Percentiles rank a stretch among this genome's conserved stretches.
Conservation (phyloP, 148 eudicot species). For the Camellia granthamiana region DNA sequence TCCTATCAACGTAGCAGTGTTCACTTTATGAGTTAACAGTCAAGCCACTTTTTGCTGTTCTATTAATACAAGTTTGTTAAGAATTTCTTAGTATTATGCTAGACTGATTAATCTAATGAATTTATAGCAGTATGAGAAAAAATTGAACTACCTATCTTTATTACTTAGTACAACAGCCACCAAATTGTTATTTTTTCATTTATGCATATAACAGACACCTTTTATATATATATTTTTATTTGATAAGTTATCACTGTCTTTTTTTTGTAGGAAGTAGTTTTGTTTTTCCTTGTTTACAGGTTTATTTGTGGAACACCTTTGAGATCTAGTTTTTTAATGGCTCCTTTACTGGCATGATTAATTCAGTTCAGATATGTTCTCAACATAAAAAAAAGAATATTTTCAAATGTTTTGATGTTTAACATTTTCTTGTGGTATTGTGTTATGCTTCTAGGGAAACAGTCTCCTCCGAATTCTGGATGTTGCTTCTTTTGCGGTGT, state of each 20-base stretch:
- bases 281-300: not conserved
- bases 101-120: not conserved
- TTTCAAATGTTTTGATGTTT: not conserved
- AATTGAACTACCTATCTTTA: not conserved
- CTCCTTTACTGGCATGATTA: not conserved
- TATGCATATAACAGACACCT: not conserved
- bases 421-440: slow-evolving; percentile 10
- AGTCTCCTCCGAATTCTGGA: slow-evolving; percentile 74
- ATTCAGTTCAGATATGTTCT: not conserved
- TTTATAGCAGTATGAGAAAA: not conserved
- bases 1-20: not conserved
- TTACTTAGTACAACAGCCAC: not conserved
- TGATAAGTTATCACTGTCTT: not conserved
- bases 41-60: not conserved
- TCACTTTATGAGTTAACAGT: not conserved
- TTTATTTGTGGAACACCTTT: not conserved
- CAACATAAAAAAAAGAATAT: not conserved
- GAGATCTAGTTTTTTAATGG: not conserved
- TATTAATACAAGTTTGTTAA: not conserved
- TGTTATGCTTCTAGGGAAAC: slow-evolving; percentile 65
- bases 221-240: too few relatives aligned
- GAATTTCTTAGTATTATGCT: not conserved
- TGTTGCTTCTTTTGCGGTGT: slow-evolving; percentile 98
- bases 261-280: too few relatives aligned
- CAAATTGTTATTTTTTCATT: not conserved